phyloP scores from a whole-genome alignment of 306 rosid species.

The Macrotyloma uniflorum region DNA sequence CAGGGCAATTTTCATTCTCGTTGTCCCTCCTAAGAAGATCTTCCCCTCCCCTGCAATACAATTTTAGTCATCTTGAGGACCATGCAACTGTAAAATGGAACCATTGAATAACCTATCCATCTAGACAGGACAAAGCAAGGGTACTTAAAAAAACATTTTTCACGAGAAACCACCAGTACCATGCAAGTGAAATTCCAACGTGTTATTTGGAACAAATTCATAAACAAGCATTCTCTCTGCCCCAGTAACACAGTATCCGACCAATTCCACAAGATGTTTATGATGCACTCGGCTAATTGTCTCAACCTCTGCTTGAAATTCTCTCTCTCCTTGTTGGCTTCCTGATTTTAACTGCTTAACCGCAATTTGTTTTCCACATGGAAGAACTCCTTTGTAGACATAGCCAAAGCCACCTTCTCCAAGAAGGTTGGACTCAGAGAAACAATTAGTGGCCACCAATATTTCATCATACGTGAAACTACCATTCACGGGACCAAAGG shows the following conservation, averaged over 20 bases:
- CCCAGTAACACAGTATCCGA: constrained; percentile 51
- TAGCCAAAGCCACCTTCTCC: constrained; percentile 67
- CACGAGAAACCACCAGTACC: background rate
- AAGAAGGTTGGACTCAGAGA: constrained; percentile 54
- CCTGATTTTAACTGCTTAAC: constrained; percentile 55
- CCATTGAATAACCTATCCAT: background rate
- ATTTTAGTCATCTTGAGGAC: constrained; percentile 8
- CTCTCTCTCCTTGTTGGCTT: constrained; percentile 59
- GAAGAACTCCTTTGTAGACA: constrained; percentile 59
- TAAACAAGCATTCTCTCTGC: constrained; percentile 56
- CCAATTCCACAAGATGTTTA: constrained; percentile 59
- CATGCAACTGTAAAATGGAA: constrained; percentile 17
- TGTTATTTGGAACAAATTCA: constrained; percentile 56
- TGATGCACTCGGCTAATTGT: constrained; percentile 62
- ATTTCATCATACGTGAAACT: constrained; percentile 50
- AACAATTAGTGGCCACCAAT: constrained; percentile 49
- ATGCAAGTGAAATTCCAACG: constrained; percentile 64
- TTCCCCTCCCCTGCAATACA: constrained; percentile 47
- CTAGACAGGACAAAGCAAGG: background rate
- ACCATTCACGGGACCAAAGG: constrained; percentile 35
- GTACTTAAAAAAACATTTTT: background rate
- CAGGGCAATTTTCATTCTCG: constrained; percentile 52
- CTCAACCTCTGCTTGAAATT: constrained; percentile 63
- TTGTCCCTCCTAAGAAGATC: constrained; percentile 48
- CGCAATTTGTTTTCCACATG: constrained; percentile 57